Base-by-base conservation (phyloP, 1,139 yeast genomes). In the Pichia sp. region DNA sequence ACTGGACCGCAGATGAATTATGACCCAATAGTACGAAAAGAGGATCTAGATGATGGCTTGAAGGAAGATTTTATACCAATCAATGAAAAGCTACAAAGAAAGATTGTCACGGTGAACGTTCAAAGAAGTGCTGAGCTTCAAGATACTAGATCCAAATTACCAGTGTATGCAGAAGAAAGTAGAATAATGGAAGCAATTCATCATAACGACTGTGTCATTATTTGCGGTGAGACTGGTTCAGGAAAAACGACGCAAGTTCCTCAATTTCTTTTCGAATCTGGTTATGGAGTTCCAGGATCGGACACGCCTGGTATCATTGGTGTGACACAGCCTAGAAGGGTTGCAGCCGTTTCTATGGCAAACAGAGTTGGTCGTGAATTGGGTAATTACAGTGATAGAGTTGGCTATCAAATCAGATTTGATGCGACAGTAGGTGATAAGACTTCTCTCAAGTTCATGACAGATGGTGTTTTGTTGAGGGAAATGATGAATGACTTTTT, bases 311-410 rank as follows among this genome's bases (percentile, higher is more conserved):
- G 97, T 1, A 85, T 92, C 87, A 89, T 93, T 65, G 99, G 97
- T 55, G 78, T 95, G 31, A 93, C 99, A 0, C 99, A 93, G 71
- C 99, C 99, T 0, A 82, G 99, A 75, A 81, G 99, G 73, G 99
- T 93, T 56, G 99, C 99, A 5, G 97, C 99, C 0, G 96, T 95
- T 5, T 88, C 98, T 5, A 93, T 95, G 98, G 93, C 99, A 1
- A 79, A 82, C 55, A 85, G 99, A 72, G 97, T 93, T 5, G 77
- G 84, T 0, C 76, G 78, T 46, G 99, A 93, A 69, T 73, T 93
- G 57, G 98, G 98, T 0, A 79, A 85, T 60, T 90, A 87, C 62
- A 85, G 88, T 4, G 70, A 78, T 33, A 76, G 80, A 57, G 99
- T 95, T 12, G 97, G 93, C 9, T 83, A 93, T 67, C 98, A 93